Conservation (phyloP, 352 stramenopile species). For the Globisporangium polare region DNA sequence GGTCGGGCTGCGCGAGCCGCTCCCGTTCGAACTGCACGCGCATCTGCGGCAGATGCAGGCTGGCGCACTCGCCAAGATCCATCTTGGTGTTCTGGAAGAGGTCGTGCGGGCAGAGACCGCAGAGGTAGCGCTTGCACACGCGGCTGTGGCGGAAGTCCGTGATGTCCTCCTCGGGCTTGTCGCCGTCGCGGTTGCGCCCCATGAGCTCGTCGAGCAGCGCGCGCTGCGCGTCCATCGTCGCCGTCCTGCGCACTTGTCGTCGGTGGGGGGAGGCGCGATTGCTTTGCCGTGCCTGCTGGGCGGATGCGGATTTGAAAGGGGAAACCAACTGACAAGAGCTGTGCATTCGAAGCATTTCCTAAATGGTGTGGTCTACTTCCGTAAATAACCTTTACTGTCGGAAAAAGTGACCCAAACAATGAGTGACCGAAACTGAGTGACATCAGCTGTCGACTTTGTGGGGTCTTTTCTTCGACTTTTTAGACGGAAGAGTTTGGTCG, state of each 20-base stretch:
- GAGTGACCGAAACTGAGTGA: no score
- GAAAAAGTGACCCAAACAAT: no score
- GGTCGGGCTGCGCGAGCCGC: conserved; percentile 7
- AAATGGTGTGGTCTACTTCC: no score
- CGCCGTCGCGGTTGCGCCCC: conserved; percentile 89
- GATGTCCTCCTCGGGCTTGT: conserved; percentile 76
- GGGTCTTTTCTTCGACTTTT: no score
- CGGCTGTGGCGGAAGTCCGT: conserved; percentile 62
- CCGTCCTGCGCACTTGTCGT: neutral
- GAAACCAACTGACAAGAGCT: neutral
- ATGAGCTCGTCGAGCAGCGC: conserved; percentile 89
- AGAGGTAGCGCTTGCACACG: conserved; percentile 82
- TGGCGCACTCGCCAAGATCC: conserved; percentile 67
- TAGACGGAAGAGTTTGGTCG: no score
- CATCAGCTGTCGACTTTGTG: no score
- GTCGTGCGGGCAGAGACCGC: conserved; percentile 81
- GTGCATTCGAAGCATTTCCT: no score
- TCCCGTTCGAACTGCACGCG: conserved; percentile 57
- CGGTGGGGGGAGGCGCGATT: neutral
- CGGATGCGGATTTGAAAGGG: conserved; percentile 2
- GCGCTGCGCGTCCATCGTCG: conserved; percentile 76
- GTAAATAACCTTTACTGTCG: no score
- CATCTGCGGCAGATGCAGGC: conserved; percentile 70
- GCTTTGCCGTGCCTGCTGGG: neutral
- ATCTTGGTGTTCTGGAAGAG: conserved; percentile 91